These are phyloP conservation scores for Rhododendron vialii DNA, from an alignment of 148 eudicot species.

Conservation along the genomic window DNA sequence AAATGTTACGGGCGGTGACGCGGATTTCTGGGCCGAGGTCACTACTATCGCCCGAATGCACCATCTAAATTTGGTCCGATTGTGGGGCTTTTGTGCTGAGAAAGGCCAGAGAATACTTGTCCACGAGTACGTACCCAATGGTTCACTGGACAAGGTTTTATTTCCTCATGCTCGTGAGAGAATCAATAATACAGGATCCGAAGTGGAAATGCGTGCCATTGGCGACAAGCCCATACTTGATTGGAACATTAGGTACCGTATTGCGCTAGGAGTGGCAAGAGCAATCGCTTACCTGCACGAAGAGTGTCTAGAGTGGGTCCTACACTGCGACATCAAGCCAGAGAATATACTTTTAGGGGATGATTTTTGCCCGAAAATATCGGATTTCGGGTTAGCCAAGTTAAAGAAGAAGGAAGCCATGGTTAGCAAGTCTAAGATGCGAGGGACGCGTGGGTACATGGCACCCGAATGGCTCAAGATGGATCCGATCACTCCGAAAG, in stretches of 20 bases:
- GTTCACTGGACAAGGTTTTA: constrained; percentile 63
- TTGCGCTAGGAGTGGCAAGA: constrained; percentile 82
- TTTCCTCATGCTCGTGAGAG: constrained; percentile 22
- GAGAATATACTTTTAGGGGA: constrained; percentile 84
- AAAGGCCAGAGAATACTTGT: constrained; percentile 66
- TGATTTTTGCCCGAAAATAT: constrained; percentile 81
- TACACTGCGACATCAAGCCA: constrained; percentile 88
- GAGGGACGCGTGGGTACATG: constrained; percentile 82
- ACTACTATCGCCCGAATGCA: constrained; percentile 92
- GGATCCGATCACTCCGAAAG: constrained; percentile 66
- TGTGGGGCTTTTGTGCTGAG: constrained; percentile 92
- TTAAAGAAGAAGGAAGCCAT: constrained; percentile 67
- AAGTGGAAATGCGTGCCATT: neutral
- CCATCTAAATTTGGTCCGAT: constrained; percentile 74
- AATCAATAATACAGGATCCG: neutral
- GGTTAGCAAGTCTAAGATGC: constrained; percentile 50
- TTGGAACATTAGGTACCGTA: constrained; percentile 78
- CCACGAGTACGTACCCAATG: constrained; percentile 82
- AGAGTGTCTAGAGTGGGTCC: constrained; percentile 85
- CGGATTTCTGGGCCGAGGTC: constrained; percentile 88
- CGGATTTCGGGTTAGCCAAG: constrained; percentile 83
- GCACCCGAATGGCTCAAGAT: constrained; percentile 78
- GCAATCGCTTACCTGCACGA: constrained; percentile 88
- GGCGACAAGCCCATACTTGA: constrained; percentile 53
- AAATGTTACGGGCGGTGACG: constrained; percentile 54